Conservation (phyloP, 192 early-diverging fungal genomes). For the Entophlyctis helioformis region DNA sequence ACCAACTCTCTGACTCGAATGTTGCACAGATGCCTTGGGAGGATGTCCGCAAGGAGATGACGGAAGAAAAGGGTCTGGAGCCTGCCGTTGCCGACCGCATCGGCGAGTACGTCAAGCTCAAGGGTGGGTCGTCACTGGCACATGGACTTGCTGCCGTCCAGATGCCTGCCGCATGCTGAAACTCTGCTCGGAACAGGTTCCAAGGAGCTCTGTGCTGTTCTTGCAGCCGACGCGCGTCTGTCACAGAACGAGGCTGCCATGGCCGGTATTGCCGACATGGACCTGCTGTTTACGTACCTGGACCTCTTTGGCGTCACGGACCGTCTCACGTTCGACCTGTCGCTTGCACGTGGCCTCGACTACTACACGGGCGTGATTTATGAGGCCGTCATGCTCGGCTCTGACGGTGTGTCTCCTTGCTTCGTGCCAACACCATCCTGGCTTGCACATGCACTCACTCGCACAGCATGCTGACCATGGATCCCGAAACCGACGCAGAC, state of each 20-base stretch:
- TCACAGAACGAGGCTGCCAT: constrained; percentile 54
- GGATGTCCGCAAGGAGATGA: constrained; percentile 91
- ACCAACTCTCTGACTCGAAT: too few species aligned
- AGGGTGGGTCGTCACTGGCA: constrained; percentile 16
- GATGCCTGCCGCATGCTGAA: too few species aligned
- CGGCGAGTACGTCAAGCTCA: constrained; percentile 79
- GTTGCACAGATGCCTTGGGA: constrained; percentile 80
- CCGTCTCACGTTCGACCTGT: constrained; percentile 81
- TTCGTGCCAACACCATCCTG: too few species aligned
- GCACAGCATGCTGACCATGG: too few species aligned
- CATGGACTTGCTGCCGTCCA: neutral
- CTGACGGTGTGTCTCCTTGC: too few species aligned
- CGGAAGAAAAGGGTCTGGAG: constrained; percentile 77
- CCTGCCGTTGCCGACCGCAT: constrained; percentile 76
- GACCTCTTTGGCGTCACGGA: constrained; percentile 62
- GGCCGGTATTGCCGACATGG: constrained; percentile 79
- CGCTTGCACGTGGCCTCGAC: constrained; percentile 91
- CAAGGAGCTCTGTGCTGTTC: constrained; percentile 60
- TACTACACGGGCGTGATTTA: constrained; percentile 99
- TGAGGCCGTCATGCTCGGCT: constrained; percentile 76
- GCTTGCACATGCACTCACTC: too few species aligned
- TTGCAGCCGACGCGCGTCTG: constrained; percentile 57
- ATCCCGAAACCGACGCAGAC: too few species aligned
- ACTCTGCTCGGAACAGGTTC: too few species aligned
- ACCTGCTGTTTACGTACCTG: constrained; percentile 70